Conservation (phyloP, 75 land plant species). For the Isoetes taiwanensis region DNA sequence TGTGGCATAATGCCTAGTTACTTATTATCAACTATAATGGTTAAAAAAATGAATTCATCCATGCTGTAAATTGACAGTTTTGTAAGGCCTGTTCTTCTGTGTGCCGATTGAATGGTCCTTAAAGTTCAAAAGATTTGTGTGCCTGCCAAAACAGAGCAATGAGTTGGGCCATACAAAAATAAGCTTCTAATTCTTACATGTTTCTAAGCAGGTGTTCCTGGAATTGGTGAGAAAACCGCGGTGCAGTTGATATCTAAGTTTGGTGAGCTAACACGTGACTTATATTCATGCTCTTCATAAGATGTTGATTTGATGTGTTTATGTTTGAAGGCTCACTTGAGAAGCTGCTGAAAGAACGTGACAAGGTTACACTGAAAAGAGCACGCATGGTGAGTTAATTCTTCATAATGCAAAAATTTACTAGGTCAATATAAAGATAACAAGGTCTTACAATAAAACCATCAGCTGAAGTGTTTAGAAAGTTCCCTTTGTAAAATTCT, state of each 20-base stretch:
- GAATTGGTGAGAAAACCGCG: slow-evolving; percentile 69
- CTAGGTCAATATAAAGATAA: no score
- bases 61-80: not conserved
- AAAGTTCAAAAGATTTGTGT: no score
- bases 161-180: no score
- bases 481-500: no score
- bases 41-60: not conserved
- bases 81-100: no score
- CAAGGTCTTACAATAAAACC: no score
- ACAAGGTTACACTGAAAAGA: slow-evolving; percentile 9
- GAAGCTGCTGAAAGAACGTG: slow-evolving; percentile 9
- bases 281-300: not conserved
- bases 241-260: slow-evolving; percentile 49
- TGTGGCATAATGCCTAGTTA: not conserved
- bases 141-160: no score
- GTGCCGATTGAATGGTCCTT: no score
- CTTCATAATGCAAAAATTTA: not conserved
- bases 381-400: not conserved
- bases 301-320: not conserved
- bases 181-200: not conserved
- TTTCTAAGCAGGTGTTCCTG: slow-evolving; percentile 51
- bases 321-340: slow-evolving; percentile 11
- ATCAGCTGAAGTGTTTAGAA: no score
- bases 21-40: not conserved
- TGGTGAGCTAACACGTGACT: slow-evolving; percentile 25